phyloP scores from a whole-genome alignment of 2,329 filamentous ascomycete genomes.

The Microsporum ferrugineum region DNA sequence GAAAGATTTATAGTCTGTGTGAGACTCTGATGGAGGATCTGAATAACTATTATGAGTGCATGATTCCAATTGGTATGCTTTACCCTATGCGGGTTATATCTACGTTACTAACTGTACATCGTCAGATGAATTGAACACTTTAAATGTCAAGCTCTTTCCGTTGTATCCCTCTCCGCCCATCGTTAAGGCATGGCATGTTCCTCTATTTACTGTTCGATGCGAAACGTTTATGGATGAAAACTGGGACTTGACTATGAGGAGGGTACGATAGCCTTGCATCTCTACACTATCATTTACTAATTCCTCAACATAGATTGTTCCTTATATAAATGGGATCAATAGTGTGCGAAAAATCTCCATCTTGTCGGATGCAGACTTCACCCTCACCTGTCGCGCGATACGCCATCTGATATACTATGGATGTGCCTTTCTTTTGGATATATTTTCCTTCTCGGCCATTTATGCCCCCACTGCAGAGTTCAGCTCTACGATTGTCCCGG shows the following conservation, averaged over 20 bases:
- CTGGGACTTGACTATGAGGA: constrained; percentile 45
- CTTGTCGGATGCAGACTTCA: constrained; percentile 73
- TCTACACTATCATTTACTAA: constrained; percentile 6
- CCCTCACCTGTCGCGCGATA: constrained; percentile 73
- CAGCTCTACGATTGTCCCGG: constrained; percentile 59
- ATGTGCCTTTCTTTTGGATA: constrained; percentile 77
- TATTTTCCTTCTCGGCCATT: constrained; percentile 87
- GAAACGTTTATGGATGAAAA: constrained; percentile 43
- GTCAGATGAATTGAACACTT: constrained; percentile 77
- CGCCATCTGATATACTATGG: constrained; percentile 89
- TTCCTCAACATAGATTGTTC: constrained; percentile 49
- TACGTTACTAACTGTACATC: not conserved
- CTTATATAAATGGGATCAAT: constrained; percentile 80
- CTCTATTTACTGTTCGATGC: constrained; percentile 54
- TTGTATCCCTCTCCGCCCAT: constrained; percentile 64
- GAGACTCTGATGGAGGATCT: constrained; percentile 83
- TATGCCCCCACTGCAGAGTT: constrained; percentile 77
- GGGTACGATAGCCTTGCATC: constrained; percentile 24
- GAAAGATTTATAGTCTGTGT: constrained; percentile 57
- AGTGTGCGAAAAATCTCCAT: constrained; percentile 79
- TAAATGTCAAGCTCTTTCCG: constrained; percentile 93
- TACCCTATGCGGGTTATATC: not conserved
- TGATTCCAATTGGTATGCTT: constrained; percentile 79
- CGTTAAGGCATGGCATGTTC: constrained; percentile 82
- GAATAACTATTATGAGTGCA: constrained; percentile 95